phyloP scores from a whole-genome alignment of 2,329 filamentous ascomycete species.

The Aspergillus udagawae region DNA sequence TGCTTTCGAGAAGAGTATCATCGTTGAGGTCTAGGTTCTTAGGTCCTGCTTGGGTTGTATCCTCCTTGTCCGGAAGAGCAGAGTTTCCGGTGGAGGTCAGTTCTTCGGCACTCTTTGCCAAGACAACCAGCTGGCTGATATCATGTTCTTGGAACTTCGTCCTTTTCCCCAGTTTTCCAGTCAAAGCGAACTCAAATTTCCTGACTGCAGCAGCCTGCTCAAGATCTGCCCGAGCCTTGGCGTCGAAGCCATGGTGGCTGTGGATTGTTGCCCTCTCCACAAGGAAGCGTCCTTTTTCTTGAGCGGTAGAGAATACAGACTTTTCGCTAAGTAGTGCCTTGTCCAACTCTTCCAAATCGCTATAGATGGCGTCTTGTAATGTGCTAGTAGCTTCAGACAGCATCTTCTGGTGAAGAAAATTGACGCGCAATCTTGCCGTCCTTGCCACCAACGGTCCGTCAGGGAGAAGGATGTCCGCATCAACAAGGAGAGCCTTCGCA shows the following conservation, averaged over 20 bases:
- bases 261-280: slow-evolving; percentile 80
- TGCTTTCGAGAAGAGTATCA: slow-evolving; percentile 85
- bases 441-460: slow-evolving; percentile 39
- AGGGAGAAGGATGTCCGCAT: slow-evolving; percentile 41
- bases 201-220: slow-evolving; percentile 62
- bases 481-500: slow-evolving; percentile 58
- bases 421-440: slow-evolving; percentile 67
- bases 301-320: slow-evolving; percentile 24
- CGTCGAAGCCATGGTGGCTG: slow-evolving; percentile 78
- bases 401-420: slow-evolving; percentile 68
- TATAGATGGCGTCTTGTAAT: slow-evolving; percentile 58
- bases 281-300: slow-evolving; percentile 65
- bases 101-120: slow-evolving; percentile 68
- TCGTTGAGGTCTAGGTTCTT: slow-evolving; percentile 78
- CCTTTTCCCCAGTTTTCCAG: slow-evolving; percentile 73
- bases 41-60: slow-evolving; percentile 46
- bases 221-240: slow-evolving; percentile 68
- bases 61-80: slow-evolving; percentile 16
- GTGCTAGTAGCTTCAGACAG: slow-evolving; percentile 59
- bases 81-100: slow-evolving; percentile 9
- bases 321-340: slow-evolving; percentile 26
- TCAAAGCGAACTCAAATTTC: slow-evolving; percentile 76
- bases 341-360: slow-evolving; percentile 53
- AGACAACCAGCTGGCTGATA: slow-evolving; percentile 81
- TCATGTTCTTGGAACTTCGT: slow-evolving; percentile 43